Conservation (phyloP, 352 stramenopile genomes). For the Phytophthora ramorum region DNA sequence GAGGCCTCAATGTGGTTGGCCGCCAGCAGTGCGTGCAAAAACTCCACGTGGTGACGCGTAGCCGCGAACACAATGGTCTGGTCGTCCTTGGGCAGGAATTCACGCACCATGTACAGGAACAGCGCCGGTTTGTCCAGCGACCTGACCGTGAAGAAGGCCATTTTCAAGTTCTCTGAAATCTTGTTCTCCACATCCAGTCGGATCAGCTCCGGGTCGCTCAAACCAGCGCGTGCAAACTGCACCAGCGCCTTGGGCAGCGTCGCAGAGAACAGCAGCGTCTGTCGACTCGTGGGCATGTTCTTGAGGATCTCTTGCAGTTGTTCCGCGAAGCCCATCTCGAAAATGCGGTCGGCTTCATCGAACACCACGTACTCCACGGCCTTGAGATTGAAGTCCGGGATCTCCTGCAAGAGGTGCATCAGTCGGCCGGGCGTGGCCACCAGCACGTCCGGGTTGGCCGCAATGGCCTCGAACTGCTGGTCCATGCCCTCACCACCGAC, state of each 20-base stretch:
- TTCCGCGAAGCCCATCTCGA: slow-evolving; percentile 99
- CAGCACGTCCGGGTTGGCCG: slow-evolving; percentile 93
- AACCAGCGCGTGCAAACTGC: slow-evolving; percentile 98
- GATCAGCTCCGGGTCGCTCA: slow-evolving; percentile 97
- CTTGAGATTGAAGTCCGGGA: slow-evolving; percentile 94
- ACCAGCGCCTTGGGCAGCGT: slow-evolving; percentile 98
- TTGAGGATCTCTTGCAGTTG: slow-evolving; percentile 96
- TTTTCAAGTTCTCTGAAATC: slow-evolving; percentile 97
- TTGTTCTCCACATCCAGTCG: slow-evolving; percentile 98
- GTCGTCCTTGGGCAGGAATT: slow-evolving; percentile 93
- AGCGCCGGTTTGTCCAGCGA: slow-evolving; percentile 96
- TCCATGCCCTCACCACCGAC: slow-evolving; percentile 98
- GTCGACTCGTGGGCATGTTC: slow-evolving; percentile 86
- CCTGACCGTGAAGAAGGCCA: slow-evolving; percentile 97
- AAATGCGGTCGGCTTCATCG: slow-evolving; percentile 99
- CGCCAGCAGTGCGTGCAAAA: slow-evolving; percentile 94
- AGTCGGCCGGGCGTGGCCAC: slow-evolving; percentile 95
- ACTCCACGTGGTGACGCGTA: slow-evolving; percentile 98
- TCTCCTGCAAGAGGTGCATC: slow-evolving; percentile 95
- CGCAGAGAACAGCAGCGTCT: slow-evolving; percentile 95
- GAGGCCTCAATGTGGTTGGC: slow-evolving; percentile 88
- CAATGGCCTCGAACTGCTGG: slow-evolving; percentile 97
- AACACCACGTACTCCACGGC: slow-evolving; percentile 95
- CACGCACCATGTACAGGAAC: slow-evolving; percentile 96
- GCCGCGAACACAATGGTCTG: slow-evolving; percentile 99